Evolutionary conservation across 2,329 filamentous ascomycete genomes (phyloP).

Genomic region (Colletotrichum tamarilloi): DNA sequence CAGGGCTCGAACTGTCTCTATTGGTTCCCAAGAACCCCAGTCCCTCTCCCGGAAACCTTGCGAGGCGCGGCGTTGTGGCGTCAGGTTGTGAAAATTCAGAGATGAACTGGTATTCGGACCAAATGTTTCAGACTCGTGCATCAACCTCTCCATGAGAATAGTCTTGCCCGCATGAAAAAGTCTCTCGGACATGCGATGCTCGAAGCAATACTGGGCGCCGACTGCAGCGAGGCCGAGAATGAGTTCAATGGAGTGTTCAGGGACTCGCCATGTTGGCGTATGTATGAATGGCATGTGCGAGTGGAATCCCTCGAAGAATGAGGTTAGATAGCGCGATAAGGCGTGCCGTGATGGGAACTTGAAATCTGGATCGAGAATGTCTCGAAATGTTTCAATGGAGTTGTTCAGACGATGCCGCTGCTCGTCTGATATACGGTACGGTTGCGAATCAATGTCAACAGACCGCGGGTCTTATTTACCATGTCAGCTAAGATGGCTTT

Average conservation of each 20-base stretch:
- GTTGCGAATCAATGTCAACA: slow-evolving; percentile 36
- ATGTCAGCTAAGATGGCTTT: not conserved
- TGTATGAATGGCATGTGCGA: slow-evolving; percentile 52
- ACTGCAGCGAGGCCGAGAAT: slow-evolving; percentile 47
- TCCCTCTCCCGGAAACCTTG: slow-evolving; percentile 12
- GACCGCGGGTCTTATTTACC: slow-evolving; percentile 29
- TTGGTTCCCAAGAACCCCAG: slow-evolving; percentile 42
- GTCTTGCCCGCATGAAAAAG: slow-evolving; percentile 47
- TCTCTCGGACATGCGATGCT: slow-evolving; percentile 47
- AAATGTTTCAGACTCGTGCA: slow-evolving; percentile 38
- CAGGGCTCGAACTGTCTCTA: slow-evolving; percentile 47
- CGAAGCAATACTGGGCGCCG: slow-evolving; percentile 52
- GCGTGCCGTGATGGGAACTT: slow-evolving; percentile 49
- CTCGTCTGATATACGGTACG: slow-evolving; percentile 46
- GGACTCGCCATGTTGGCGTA: slow-evolving; percentile 45
- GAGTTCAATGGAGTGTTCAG: slow-evolving; percentile 46
- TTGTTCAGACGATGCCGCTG: slow-evolving; percentile 42
- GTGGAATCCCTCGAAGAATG: slow-evolving; percentile 51
- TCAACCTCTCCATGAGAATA: slow-evolving; percentile 45
- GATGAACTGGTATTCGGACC: slow-evolving; percentile 41
- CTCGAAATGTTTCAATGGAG: slow-evolving; percentile 42
- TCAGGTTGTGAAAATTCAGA: slow-evolving; percentile 35
- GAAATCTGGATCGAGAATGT: slow-evolving; percentile 44
- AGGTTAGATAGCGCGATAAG: slow-evolving; percentile 48
- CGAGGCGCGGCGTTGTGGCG: slow-evolving; percentile 28